phyloP scores from a whole-genome alignment of 192 early-diverging fungal species.

The Paraglomus occultum region DNA sequence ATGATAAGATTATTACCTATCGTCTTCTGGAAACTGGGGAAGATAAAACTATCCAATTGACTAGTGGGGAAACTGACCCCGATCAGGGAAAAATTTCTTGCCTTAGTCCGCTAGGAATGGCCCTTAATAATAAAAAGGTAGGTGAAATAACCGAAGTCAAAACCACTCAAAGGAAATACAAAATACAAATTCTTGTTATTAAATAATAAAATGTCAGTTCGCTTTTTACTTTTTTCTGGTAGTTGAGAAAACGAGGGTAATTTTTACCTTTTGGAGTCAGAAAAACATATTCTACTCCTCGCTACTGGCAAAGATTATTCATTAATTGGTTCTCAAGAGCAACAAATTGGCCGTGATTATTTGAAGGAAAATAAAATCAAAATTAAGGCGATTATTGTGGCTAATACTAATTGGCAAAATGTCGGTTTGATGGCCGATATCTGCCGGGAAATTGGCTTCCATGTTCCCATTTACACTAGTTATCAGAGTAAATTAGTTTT shows the following conservation, averaged over 20 bases:
- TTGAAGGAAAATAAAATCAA: slow-evolving; percentile 10
- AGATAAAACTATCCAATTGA: slow-evolving; percentile 8
- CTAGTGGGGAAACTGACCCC: slow-evolving; percentile 11
- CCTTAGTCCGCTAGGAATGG: not conserved
- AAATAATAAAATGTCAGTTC: no score
- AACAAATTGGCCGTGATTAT: slow-evolving; percentile 18
- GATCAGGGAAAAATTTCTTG: not conserved
- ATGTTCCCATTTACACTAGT: slow-evolving; percentile 13
- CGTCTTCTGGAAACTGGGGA: slow-evolving; percentile 2
- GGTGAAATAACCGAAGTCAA: no score
- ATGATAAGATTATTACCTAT: slow-evolving; percentile 14
- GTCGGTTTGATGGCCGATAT: not conserved
- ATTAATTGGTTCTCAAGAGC: not conserved
- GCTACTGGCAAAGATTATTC: slow-evolving; percentile 8
- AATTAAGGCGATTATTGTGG: slow-evolving; percentile 17
- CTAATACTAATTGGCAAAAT: slow-evolving; percentile 19
- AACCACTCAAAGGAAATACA: no score
- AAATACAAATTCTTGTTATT: no score
- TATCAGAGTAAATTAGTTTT: not conserved
- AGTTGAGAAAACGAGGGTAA: slow-evolving; percentile 19
- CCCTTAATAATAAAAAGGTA: not conserved
- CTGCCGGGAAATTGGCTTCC: not conserved
- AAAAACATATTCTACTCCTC: not conserved
- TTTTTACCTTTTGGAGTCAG: not conserved
- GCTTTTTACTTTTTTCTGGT: no score